Percentiles rank a stretch among this genome's conserved stretches.
phyloP scores from a whole-genome alignment of 2,329 filamentous ascomycete genomes.

The Paecilomyces sp. region DNA sequence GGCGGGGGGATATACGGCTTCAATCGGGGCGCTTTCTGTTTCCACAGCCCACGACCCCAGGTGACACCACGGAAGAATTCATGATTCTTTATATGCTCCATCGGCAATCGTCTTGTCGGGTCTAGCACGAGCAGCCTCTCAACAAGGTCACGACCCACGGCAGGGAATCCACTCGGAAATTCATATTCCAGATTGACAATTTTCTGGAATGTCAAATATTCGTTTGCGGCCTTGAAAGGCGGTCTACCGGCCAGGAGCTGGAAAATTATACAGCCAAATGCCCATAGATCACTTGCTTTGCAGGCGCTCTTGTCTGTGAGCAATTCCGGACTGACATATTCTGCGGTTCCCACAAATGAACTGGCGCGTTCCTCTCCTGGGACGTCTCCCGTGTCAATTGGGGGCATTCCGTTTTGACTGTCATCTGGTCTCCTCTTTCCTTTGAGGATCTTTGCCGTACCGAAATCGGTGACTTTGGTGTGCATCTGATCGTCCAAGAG shows the following conservation, averaged over 20 bases:
- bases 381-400: constrained; percentile 46
- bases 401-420: constrained; percentile 38
- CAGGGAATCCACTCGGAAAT: constrained; percentile 82
- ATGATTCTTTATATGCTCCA: constrained; percentile 96
- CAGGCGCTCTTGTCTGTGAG: constrained; percentile 93
- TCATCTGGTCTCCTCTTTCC: constrained; percentile 39
- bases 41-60: constrained; percentile 83
- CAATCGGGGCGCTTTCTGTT: constrained; percentile 77
- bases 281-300: constrained; percentile 97
- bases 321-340: constrained; percentile 97
- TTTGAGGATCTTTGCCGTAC: constrained; percentile 88
- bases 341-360: constrained; percentile 94
- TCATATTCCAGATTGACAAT: constrained; percentile 92
- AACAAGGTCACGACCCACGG: constrained; percentile 77
- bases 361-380: constrained; percentile 68
- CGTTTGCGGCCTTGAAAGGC: constrained; percentile 91
- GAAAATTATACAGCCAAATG: constrained; percentile 96
- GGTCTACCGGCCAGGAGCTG: constrained; percentile 92
- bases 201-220: constrained; percentile 97
- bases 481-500: constrained; percentile 93
- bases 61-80: constrained; percentile 84
- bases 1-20: constrained; percentile 74
- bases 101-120: constrained; percentile 71
- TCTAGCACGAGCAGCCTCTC: constrained; percentile 87
- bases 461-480: constrained; percentile 98